phyloP scores from a whole-genome alignment of 192 early-diverging fungal species.

The Entrophospora sp. region DNA sequence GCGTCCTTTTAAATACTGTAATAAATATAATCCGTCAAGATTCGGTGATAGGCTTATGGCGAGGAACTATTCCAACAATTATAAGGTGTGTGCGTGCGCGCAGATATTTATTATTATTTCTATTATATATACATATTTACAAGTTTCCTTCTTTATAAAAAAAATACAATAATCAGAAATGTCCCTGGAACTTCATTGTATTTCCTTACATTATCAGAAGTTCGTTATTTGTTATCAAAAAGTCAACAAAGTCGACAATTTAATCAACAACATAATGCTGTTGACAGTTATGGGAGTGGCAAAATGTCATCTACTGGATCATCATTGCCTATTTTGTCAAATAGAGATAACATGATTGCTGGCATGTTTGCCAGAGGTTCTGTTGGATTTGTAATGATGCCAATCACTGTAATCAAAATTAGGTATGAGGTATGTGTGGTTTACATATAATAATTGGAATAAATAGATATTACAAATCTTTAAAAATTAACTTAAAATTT shows the following conservation, averaged over 20 bases:
- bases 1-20: conserved; percentile 48
- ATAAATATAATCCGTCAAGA: conserved; percentile 50
- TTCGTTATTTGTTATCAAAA: conserved; percentile 41
- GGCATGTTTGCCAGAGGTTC: conserved; percentile 61
- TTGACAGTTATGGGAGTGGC: too few species aligned
- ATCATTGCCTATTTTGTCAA: conserved; percentile 39
- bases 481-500: neutral
- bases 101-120: neutral
- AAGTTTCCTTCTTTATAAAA: neutral
- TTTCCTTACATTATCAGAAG: conserved; percentile 58
- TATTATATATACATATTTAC: too few species aligned
- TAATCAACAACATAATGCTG: too few species aligned
- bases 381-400: conserved; percentile 87
- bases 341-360: conserved; percentile 58
- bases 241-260: conserved; percentile 33
- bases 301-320: neutral
- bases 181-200: conserved; percentile 66
- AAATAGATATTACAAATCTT: neutral
- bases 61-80: conserved; percentile 66
- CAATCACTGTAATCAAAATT: conserved; percentile 87
- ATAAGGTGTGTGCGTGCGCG: conserved; percentile 50
- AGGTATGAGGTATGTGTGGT: conserved; percentile 62
- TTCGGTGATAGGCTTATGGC: conserved; percentile 64
- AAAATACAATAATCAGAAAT: conserved; percentile 35
- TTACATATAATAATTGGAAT: neutral